Percentiles rank a stretch among this genome's conserved stretches.
These are phyloP conservation scores for Fusarium coffeatum DNA, from an alignment of 2,329 filamentous ascomycete species.

Conservation along the genomic window DNA sequence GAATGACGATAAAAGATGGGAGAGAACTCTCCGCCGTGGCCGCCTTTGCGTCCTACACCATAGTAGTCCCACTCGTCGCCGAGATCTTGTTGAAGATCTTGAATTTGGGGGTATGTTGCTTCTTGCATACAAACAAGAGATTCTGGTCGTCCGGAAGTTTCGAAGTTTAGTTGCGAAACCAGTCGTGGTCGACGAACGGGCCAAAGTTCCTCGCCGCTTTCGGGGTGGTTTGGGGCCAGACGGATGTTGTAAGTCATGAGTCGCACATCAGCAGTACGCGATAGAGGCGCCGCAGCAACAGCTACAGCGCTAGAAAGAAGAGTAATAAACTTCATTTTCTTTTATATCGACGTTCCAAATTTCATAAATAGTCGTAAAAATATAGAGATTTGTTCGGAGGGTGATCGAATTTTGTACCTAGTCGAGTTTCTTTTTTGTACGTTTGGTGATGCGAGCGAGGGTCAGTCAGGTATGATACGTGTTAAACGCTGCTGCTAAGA, in stretches of 20 bases:
- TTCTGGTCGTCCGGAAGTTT: slow-evolving; percentile 57
- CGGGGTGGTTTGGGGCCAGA: slow-evolving; percentile 63
- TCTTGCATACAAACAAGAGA: slow-evolving; percentile 75
- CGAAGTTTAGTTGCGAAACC: slow-evolving; percentile 63
- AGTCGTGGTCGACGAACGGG: slow-evolving; percentile 63
- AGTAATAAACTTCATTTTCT: slow-evolving; percentile 35
- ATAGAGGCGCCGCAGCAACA: slow-evolving; percentile 22
- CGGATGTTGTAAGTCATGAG: slow-evolving; percentile 74
- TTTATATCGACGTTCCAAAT: background rate
- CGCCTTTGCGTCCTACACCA: slow-evolving; percentile 70
- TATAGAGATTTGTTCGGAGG: background rate
- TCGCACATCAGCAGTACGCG: slow-evolving; percentile 55
- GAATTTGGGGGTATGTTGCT: slow-evolving; percentile 69
- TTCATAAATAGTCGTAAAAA: background rate
- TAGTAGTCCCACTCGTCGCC: slow-evolving; percentile 63
- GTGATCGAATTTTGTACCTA: background rate
- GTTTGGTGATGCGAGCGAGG: background rate
- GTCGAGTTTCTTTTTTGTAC: background rate
- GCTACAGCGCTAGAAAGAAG: slow-evolving; percentile 22
- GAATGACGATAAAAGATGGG: slow-evolving; percentile 72
- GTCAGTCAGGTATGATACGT: background rate
- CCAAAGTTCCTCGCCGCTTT: slow-evolving; percentile 68
- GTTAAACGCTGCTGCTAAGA: background rate
- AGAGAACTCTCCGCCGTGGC: slow-evolving; percentile 73
- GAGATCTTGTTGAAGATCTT: slow-evolving; percentile 61